Base-by-base conservation (phyloP, 441 rosid genomes). In the Daphne laureola region DNA sequence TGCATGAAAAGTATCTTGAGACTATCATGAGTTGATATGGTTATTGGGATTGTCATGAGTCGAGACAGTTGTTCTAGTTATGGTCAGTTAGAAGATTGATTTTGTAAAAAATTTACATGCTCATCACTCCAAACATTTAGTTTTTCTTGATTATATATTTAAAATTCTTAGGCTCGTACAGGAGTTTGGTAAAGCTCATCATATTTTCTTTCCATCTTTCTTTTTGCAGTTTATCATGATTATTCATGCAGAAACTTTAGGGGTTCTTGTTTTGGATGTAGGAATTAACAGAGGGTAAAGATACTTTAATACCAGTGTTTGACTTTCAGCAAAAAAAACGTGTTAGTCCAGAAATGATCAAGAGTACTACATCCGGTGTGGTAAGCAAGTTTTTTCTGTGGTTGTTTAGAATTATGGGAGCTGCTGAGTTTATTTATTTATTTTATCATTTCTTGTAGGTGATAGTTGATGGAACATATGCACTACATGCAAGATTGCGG, bases 391-490 rank as follows among this genome's bases (percentile, higher is more conserved):
- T 27, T 40, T 21, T 53, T 26, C 58, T 56, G 53, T 44, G 27
- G 64, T 64, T 49, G 21, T 55, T 35, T 46, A 48, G 62, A 52
- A 44, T 43, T 36, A 12, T 60, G 46, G 47, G 62, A 67, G 26
- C 55, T 44, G 46, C 65, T 36, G 36, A 43, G 41, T 58, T 64
- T 12, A 54, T 61, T 48, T 46, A n/a, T 47, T 63, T 58, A 38
- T 51, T 42, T 31, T 3, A 31, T 31, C 35, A 43, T 52, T 59
- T 36, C 59, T 62, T 59, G 63, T 62, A 93, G 99, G 95, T 93
- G 62, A 87, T 90, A 73, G 96, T 93, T 70, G 99, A 93, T 78
- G 99, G 99, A 46, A 85, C 97, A 2, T 93, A 90, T 79, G 96
- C 99, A 46, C 73, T 93, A 46, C 90, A 90, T 79, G 74, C 97